phyloP scores from a whole-genome alignment of 2,329 filamentous ascomycete genomes.

The Aspergillus sp. region DNA sequence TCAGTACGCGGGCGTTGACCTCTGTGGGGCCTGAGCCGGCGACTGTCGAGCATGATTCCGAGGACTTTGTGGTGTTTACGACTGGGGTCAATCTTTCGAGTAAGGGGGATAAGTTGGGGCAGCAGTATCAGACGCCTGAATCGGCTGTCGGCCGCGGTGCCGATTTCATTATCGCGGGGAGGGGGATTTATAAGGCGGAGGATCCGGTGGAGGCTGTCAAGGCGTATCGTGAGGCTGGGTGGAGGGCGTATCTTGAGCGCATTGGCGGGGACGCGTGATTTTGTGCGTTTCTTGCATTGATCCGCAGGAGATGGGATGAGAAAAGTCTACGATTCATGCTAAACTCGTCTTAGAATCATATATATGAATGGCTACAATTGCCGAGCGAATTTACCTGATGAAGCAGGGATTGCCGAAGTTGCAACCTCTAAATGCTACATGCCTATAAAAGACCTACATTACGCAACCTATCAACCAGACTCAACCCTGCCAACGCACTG shows the following conservation, averaged over 20 bases:
- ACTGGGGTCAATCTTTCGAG: conserved; percentile 53
- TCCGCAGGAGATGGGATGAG: too few species aligned
- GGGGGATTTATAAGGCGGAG: conserved; percentile 51
- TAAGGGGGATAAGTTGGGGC: conserved; percentile 53
- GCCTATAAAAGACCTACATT: too few species aligned
- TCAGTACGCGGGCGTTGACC: conserved; percentile 48
- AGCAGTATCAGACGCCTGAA: conserved; percentile 54
- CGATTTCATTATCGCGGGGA: conserved; percentile 54
- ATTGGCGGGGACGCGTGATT: conserved; percentile 28
- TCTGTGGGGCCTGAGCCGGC: conserved; percentile 37
- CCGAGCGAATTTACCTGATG: too few species aligned
- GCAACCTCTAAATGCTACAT: too few species aligned
- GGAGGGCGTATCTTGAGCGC: conserved; percentile 50
- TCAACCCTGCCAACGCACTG: too few species aligned
- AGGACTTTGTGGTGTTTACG: conserved; percentile 56
- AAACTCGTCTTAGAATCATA: too few species aligned
- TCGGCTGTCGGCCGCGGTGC: conserved; percentile 51
- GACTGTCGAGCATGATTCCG: conserved; percentile 32
- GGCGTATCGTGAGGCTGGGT: conserved; percentile 51
- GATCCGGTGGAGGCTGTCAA: conserved; percentile 51
- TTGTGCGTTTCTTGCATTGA: not conserved
- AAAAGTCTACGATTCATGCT: too few species aligned
- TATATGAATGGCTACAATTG: too few species aligned
- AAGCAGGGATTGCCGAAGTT: too few species aligned
- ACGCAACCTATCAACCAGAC: too few species aligned